Evolutionary conservation across 2,329 filamentous ascomycete genomes (phyloP), one percentile per base, ranked within the genome.

Genomic region (Aphanocladium album): DNA sequence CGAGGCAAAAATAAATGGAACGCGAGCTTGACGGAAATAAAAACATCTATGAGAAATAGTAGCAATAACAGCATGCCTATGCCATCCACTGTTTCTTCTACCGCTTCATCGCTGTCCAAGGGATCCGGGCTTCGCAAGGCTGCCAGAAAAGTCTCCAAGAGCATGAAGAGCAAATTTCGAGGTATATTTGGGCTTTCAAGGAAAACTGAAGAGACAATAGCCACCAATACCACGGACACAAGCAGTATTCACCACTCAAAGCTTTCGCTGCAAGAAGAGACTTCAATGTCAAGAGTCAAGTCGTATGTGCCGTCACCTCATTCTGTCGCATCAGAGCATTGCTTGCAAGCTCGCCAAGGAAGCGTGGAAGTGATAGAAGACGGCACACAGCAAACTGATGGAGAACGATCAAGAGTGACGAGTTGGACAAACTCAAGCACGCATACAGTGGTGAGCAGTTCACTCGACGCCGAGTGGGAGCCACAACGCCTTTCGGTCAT

Each of bases 341-440:
- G 78, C 60, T 69, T 83, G 49, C 76, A 73, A 55, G 85, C 83
- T 8, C 79, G 80, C 39, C 76, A 80, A 65, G 83, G 82, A 1
- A 86, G 84, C 63, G 65, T 85, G 5, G 81, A 81, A 62, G 85
- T 79, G 62, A 64, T 81, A 2, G 66, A 65, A 23, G 79, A 74
- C 57, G 75, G 77, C 6, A 71, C 71, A 39, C 72, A 70, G 45
- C 73, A 72, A 55, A 67, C 67, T 1, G 76, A 72, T 16, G 80
- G 83, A 43, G 80, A 84, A 21, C 83, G 77, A 64, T 89, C 86
- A n/a, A 76, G 88, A 23, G 83, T 90, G 55, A 90, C 88, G 2
- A 91, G 88, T 70, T 91, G 89, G 89, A 83, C 82, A 5, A 84
- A 85, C 63, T 89, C 88, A 0, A 83, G 82, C 1, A 77, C 79